Percentiles rank a stretch among this genome's conserved stretches.
Evolutionary conservation across 2,329 filamentous ascomycete species (phyloP).

Genomic region (Fusarium setosum): DNA sequence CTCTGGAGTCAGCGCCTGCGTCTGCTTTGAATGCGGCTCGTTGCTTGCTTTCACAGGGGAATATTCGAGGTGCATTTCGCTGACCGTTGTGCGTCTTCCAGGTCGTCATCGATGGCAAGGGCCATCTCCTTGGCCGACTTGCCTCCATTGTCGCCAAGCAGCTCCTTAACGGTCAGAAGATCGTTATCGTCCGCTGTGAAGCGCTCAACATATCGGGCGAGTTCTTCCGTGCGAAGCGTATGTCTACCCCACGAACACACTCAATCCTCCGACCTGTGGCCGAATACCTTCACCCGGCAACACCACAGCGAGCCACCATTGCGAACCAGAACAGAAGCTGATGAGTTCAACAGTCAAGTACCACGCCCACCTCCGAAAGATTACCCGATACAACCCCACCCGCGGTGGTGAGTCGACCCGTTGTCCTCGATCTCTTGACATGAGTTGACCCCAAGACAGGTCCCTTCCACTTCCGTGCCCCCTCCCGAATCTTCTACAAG

Average conservation of each 20-base stretch:
- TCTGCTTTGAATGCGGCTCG: constrained; percentile 23
- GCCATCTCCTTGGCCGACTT: constrained; percentile 98
- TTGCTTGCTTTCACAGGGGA: constrained; percentile 26
- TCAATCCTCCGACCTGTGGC: constrained; percentile 30
- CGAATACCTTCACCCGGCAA: constrained; percentile 30
- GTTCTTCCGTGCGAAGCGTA: constrained; percentile 99
- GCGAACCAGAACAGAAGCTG: constrained; percentile 54
- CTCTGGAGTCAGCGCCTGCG: constrained; percentile 22
- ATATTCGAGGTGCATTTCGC: constrained; percentile 33
- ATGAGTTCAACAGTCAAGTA: constrained; percentile 89
- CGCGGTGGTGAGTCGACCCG: constrained; percentile 81
- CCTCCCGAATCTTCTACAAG: constrained; percentile 99
- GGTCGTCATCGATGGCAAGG: constrained; percentile 99
- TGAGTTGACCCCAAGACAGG: constrained; percentile 64
- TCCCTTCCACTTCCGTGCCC: constrained; percentile 99
- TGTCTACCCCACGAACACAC: constrained; percentile 59
- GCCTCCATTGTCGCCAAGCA: constrained; percentile 99
- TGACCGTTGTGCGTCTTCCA: constrained; percentile 53
- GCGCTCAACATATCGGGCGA: constrained; percentile 99
- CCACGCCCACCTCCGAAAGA: constrained; percentile 99
- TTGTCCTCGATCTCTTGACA: constrained; percentile 23
- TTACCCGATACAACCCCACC: constrained; percentile 99
- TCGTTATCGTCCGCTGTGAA: constrained; percentile 98
- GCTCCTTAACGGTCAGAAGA: constrained; percentile 98
- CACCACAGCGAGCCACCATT: constrained; percentile 13